A percentile compares a stretch with the other conserved stretches of the same genome.
phyloP scores from a whole-genome alignment of 2,329 filamentous ascomycete genomes.

The Ciborinia camelliae region DNA sequence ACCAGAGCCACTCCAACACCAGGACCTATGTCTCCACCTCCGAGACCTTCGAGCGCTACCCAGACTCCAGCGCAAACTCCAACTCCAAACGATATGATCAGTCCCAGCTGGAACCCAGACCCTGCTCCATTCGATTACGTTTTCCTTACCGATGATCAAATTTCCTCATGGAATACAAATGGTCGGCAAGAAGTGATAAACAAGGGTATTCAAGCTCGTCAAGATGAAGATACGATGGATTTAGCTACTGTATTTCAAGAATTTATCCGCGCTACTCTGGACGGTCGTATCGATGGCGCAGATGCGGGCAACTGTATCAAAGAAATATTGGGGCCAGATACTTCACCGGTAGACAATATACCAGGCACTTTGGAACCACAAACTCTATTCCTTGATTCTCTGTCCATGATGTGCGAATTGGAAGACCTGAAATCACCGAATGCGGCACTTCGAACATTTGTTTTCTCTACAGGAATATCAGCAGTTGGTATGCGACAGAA shows the following conservation, averaged over 20 bases:
- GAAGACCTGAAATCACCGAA: slow-evolving; percentile 44
- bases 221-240: slow-evolving; percentile 64
- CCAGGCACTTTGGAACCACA: slow-evolving; percentile 57
- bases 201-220: slow-evolving; percentile 60
- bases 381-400: slow-evolving; percentile 75
- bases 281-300: slow-evolving; percentile 60
- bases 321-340: slow-evolving; percentile 64
- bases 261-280: slow-evolving; percentile 71
- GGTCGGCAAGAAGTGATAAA: slow-evolving; percentile 67
- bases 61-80: slow-evolving; percentile 31
- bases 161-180: slow-evolving; percentile 63
- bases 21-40: slow-evolving; percentile 38
- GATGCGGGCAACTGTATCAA: slow-evolving; percentile 72
- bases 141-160: slow-evolving; percentile 66
- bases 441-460: slow-evolving; percentile 60
- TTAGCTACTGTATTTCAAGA: slow-evolving; percentile 79
- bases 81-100: slow-evolving; percentile 29
- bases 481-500: slow-evolving; percentile 71
- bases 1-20: slow-evolving; percentile 35
- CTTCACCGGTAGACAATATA: slow-evolving; percentile 47
- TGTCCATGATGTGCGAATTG: slow-evolving; percentile 74
- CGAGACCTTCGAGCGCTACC: slow-evolving; percentile 32
- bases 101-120: slow-evolving; percentile 34
- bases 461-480: slow-evolving; percentile 70
- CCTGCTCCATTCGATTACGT: slow-evolving; percentile 62